phyloP scores from a whole-genome alignment of 441 rosid species.

The Populus trichocarpa region DNA sequence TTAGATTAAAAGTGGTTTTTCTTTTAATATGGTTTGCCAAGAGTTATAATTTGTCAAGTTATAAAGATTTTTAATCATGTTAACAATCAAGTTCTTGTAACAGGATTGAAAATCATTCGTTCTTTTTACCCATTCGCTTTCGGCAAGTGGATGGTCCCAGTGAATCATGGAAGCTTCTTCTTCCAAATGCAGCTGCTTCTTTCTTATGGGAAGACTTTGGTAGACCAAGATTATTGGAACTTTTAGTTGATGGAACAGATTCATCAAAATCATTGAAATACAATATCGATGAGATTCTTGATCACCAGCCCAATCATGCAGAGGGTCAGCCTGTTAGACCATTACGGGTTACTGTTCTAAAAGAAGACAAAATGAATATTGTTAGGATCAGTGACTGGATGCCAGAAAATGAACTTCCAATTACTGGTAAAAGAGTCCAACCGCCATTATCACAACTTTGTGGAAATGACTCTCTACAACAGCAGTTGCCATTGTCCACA shows the following conservation, averaged over 20 bases:
- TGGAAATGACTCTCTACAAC: slow-evolving; percentile 47
- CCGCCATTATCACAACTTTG: slow-evolving; percentile 43
- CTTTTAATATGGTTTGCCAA: background rate
- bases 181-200: slow-evolving; percentile 84
- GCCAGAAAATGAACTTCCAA: slow-evolving; percentile 78
- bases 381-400: slow-evolving; percentile 89
- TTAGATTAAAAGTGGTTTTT: background rate
- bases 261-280: slow-evolving; percentile 58
- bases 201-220: slow-evolving; percentile 99
- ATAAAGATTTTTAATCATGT: background rate
- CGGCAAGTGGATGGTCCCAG: slow-evolving; percentile 79
- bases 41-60: background rate
- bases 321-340: slow-evolving; percentile 65
- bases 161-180: slow-evolving; percentile 91
- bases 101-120: slow-evolving; percentile 97
- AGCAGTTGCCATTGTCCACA: slow-evolving; percentile 36
- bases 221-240: slow-evolving; percentile 68
- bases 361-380: slow-evolving; percentile 84
- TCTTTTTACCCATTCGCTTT: slow-evolving; percentile 62
- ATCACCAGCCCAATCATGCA: slow-evolving; percentile 63
- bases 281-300: slow-evolving; percentile 81
- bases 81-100: slow-evolving; percentile 17
- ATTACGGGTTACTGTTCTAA: slow-evolving; percentile 69
- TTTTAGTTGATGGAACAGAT: slow-evolving; percentile 77
- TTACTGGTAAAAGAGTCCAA: slow-evolving; percentile 35